Base-by-base conservation (phyloP, 495 filamentous ascomycete species). In the Penicillium steckii region DNA sequence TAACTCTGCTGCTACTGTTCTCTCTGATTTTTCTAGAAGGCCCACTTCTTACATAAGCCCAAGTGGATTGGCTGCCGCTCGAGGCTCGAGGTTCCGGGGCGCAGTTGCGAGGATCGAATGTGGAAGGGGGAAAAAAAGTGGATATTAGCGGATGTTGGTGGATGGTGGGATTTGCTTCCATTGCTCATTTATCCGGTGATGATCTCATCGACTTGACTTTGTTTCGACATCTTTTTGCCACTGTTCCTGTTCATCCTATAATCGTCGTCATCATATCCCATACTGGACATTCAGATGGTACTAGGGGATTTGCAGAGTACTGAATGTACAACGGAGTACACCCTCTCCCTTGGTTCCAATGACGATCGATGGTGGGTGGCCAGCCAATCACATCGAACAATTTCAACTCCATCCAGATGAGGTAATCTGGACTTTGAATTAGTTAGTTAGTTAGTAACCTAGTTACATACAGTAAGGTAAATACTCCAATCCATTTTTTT, bases 1-100 rank as follows among this genome's bases (percentile, higher is more conserved):
- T n/a, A n/a, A n/a, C n/a, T n/a, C 27, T 29, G 27, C 27, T 29
- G 27, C 6, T 29, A 29, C 6, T 29, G 12, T 5, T 29, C 27
- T 6, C 27, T 29, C 27, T 12, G 5, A 29, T 53, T 19, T 58
- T 66, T 66, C 60, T 66, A 61, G 63, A 66, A 66, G 60, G 53
- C 41, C 62, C 55, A 58, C 55, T 21, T 41, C 42, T 65, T 57
- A 65, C 21, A 44, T 57, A 50, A 56, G 52, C 52, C 3, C 10
- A 2, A n/a, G 8, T 5, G 42, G 8, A 59, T 59, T 54, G 56
- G 48, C 48, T 60, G 53, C 57, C 56, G 52, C 47, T 55, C 57
- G 48, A 52, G 48, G n/a, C n/a, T 56, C 53, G 57, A 60, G 57
- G 48, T 49, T 57, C 55, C 33, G 33, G 33, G 33, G 33, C 33